Conservation (phyloP, 441 rosid species). For the Erodium texanum region DNA sequence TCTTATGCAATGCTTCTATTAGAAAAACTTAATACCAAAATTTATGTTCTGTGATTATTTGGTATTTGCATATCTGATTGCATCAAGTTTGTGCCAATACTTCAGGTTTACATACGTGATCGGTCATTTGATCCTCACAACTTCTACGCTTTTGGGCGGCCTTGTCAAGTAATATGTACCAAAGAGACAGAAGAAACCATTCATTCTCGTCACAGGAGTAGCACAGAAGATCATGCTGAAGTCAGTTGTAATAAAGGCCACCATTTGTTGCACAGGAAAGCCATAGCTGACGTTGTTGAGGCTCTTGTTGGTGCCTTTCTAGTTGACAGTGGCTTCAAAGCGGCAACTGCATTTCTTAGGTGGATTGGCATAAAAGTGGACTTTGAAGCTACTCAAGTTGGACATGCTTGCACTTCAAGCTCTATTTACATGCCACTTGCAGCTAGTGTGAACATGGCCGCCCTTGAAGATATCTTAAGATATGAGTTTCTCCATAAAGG, state of each 20-base stretch:
- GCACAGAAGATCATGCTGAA: slow-evolving; percentile 27
- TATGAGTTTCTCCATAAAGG: slow-evolving; percentile 65
- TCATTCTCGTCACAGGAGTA: slow-evolving; percentile 32
- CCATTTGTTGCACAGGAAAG: slow-evolving; percentile 74
- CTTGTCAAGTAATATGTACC: slow-evolving; percentile 60
- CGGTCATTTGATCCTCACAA: slow-evolving; percentile 73
- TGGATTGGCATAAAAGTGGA: slow-evolving; percentile 80
- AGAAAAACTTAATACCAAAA: neutral
- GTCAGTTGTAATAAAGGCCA: slow-evolving; percentile 79
- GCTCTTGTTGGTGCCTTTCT: slow-evolving; percentile 91
- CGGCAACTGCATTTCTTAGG: slow-evolving; percentile 72
- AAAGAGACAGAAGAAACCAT: slow-evolving; percentile 32
- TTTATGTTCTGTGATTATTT: neutral
- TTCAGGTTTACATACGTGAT: slow-evolving; percentile 86
- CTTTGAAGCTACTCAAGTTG: slow-evolving; percentile 50
- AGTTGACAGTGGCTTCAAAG: slow-evolving; percentile 88
- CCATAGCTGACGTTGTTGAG: slow-evolving; percentile 90
- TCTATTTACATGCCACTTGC: slow-evolving; percentile 47
- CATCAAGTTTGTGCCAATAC: slow-evolving; percentile 15
- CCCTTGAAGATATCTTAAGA: slow-evolving; percentile 45
- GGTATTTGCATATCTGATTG: neutral
- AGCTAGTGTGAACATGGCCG: slow-evolving; percentile 33
- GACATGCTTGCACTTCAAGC: slow-evolving; percentile 48
- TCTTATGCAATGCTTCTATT: neutral
- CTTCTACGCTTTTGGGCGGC: slow-evolving; percentile 72